Evolutionary conservation across 2,329 filamentous ascomycete species (phyloP).

Genomic region (Coniochaeta prunicola): DNA sequence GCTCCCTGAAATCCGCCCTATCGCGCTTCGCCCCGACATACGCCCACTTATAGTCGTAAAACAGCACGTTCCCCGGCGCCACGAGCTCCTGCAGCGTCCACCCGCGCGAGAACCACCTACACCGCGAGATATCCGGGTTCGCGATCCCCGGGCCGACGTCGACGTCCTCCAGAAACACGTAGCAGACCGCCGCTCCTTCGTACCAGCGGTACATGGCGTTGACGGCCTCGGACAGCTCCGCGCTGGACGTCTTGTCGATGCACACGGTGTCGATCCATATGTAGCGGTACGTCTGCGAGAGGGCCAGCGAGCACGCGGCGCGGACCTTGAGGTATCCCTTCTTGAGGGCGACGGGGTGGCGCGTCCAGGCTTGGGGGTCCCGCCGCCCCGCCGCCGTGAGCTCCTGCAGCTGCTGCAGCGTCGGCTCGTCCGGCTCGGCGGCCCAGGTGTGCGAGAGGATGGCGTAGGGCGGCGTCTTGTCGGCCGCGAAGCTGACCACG

Average conservation of each 20-base stretch:
- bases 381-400: background rate
- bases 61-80: background rate
- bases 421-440: conserved; percentile 1
- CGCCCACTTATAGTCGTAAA: background rate
- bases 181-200: conserved; percentile 11
- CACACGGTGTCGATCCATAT: conserved; percentile 19
- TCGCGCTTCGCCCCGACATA: background rate
- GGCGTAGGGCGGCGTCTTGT: conserved; percentile 7
- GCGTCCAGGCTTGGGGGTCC: background rate
- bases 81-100: background rate
- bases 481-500: background rate
- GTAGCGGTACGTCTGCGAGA: conserved; percentile 7
- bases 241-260: conserved; percentile 17
- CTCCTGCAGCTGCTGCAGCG: background rate
- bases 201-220: conserved; percentile 19
- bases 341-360: conserved; percentile 1
- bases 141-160: background rate
- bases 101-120: background rate
- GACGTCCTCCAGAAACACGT: conserved; percentile 15
- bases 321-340: conserved; percentile 1
- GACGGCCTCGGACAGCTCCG: conserved; percentile 16
- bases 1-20: background rate
- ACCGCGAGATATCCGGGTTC: background rate
- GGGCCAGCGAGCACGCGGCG: background rate
- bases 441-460: conserved; percentile 12